A percentile compares a stretch with the other conserved stretches of the same genome.
Conservation (phyloP, 2,329 filamentous ascomycete genomes). For the Emmonsiellopsis sp. region DNA sequence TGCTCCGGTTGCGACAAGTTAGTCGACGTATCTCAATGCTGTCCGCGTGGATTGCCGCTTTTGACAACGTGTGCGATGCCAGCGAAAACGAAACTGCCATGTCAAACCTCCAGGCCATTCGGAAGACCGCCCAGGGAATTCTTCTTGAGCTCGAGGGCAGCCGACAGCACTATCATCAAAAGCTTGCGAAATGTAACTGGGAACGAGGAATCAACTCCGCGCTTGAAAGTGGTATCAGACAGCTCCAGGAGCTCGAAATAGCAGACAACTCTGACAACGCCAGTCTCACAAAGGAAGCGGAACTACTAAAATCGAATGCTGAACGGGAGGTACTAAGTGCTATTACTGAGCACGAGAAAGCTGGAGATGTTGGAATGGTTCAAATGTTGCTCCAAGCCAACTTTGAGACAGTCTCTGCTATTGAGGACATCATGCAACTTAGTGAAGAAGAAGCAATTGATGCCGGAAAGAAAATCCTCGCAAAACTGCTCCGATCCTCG, state of each 20-base stretch:
- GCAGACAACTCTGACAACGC: conserved; percentile 60
- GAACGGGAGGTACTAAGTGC: conserved; percentile 69
- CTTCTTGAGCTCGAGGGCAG: conserved; percentile 82
- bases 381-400: conserved; percentile 82
- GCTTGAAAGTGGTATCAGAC: conserved; percentile 71
- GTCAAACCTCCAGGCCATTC: conserved; percentile 61
- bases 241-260: conserved; percentile 62
- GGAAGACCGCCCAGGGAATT: conserved; percentile 82
- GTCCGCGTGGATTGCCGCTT: conserved; percentile 88
- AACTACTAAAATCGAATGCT: conserved; percentile 74
- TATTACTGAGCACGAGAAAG: conserved; percentile 75
- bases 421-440: conserved; percentile 74
- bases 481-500: conserved; percentile 68
- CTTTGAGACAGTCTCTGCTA: conserved; percentile 79
- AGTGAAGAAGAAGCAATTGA: conserved; percentile 73
- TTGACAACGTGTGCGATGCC: conserved; percentile 70
- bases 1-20: conserved; percentile 74
- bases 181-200: conserved; percentile 73
- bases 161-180: conserved; percentile 81
- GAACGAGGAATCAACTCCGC: conserved; percentile 80
- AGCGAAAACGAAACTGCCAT: conserved; percentile 60
- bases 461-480: conserved; percentile 67
- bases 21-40: conserved; percentile 78
- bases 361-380: conserved; percentile 65
- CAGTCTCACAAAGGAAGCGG: conserved; percentile 69